Conservation (phyloP, 179 eudicot species). For the Vitellaria paradoxa region DNA sequence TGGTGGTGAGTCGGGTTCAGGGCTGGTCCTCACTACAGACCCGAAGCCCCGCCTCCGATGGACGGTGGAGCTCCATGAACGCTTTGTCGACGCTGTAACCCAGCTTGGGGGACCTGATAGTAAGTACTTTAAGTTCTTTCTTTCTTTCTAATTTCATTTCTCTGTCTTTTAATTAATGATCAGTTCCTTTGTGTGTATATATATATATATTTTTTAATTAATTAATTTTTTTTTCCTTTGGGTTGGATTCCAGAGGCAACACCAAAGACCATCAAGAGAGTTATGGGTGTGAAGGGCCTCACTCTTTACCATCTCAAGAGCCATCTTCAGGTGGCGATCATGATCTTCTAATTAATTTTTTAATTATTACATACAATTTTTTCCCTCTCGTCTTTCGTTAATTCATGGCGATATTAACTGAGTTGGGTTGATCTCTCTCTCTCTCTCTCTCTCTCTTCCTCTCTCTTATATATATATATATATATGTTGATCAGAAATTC, state of each 20-base stretch:
- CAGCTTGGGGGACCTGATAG: constrained; percentile 79
- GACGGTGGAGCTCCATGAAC: constrained; percentile 73
- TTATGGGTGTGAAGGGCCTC: constrained; percentile 98
- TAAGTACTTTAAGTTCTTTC: constrained; percentile 6
- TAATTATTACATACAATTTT: too few species aligned
- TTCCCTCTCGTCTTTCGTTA: too few species aligned
- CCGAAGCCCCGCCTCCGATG: constrained; percentile 69
- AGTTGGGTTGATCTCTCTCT: too few species aligned
- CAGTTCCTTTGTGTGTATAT: too few species aligned
- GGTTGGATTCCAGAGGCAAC: constrained; percentile 64
- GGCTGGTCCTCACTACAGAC: constrained; percentile 69
- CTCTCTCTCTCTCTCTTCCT: too few species aligned
- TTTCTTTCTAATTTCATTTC: neutral
- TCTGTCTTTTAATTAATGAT: neutral
- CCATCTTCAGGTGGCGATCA: constrained; percentile 77
- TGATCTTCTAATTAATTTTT: too few species aligned
- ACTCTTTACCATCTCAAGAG: constrained; percentile 99
- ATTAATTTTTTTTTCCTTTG: too few species aligned
- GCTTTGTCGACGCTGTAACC: constrained; percentile 66
- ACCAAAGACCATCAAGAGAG: constrained; percentile 97
- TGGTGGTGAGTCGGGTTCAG: constrained; percentile 30
- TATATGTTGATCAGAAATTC: constrained; percentile 51
- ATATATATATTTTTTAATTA: too few species aligned
- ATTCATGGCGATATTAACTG: too few species aligned
- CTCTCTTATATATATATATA: too few species aligned